Conservation (phyloP, 129 eudicot species). For the Flaveria bidentis region DNA sequence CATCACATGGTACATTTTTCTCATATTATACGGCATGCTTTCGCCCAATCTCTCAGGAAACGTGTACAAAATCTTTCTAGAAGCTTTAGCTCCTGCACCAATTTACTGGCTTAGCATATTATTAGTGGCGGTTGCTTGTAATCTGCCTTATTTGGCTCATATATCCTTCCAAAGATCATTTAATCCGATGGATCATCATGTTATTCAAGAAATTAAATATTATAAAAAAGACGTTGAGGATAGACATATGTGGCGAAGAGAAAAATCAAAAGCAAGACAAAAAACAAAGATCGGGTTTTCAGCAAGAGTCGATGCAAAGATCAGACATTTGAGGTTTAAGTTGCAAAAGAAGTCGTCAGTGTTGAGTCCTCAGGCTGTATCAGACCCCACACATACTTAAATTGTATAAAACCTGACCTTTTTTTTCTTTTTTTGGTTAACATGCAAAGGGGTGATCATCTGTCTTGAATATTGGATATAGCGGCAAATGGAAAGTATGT, state of each 20-base stretch:
- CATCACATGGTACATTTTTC: slow-evolving; percentile 67
- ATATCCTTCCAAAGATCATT: slow-evolving; percentile 77
- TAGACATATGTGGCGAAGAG: slow-evolving; percentile 76
- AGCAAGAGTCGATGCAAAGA: slow-evolving; percentile 89
- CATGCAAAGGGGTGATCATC: slow-evolving; percentile 17
- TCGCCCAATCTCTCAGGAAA: slow-evolving; percentile 48
- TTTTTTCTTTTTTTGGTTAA: slow-evolving; percentile 11
- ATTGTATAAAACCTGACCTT: neutral
- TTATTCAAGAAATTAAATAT: slow-evolving; percentile 93
- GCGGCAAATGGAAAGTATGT: slow-evolving; percentile 31
- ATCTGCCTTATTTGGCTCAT: slow-evolving; percentile 84
- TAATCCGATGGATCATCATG: slow-evolving; percentile 93
- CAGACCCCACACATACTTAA: slow-evolving; percentile 31
- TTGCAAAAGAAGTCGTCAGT: slow-evolving; percentile 58
- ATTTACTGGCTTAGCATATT: slow-evolving; percentile 75
- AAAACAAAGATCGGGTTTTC: slow-evolving; percentile 86
- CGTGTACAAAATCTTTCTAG: slow-evolving; percentile 57
- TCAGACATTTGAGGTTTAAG: slow-evolving; percentile 63
- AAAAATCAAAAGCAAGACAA: slow-evolving; percentile 72
- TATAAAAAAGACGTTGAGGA: slow-evolving; percentile 75
- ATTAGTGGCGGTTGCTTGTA: slow-evolving; percentile 68
- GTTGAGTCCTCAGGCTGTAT: slow-evolving; percentile 36
- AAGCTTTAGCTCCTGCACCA: slow-evolving; percentile 80
- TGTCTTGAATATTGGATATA: slow-evolving; percentile 31
- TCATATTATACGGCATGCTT: slow-evolving; percentile 57